Conservation (phyloP, 2,329 filamentous ascomycete genomes). For the Didymella pinodella region DNA sequence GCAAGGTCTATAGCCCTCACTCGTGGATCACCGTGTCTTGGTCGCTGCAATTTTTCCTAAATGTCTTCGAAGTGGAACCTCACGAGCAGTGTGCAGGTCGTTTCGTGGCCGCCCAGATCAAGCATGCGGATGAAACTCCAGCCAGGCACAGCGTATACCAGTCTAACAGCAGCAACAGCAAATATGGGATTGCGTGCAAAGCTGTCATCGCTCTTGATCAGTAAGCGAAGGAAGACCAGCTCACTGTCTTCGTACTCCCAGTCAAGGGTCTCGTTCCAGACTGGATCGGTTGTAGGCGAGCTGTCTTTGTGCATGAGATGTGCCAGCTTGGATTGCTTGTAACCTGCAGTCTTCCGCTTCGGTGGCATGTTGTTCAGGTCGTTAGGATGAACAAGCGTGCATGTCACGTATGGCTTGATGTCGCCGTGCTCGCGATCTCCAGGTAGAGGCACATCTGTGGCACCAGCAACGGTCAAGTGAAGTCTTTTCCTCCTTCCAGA, state of each 20-base stretch:
- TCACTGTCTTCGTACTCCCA: slow-evolving; percentile 75
- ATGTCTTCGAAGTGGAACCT: slow-evolving; percentile 62
- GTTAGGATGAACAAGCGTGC: slow-evolving; percentile 67
- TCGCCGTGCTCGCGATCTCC: slow-evolving; percentile 56
- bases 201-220: slow-evolving; percentile 72
- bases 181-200: slow-evolving; percentile 70
- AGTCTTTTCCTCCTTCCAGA: slow-evolving; percentile 60
- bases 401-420: slow-evolving; percentile 71
- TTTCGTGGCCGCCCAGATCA: slow-evolving; percentile 70
- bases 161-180: slow-evolving; percentile 66
- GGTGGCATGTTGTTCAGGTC: slow-evolving; percentile 57
- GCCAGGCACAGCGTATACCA: slow-evolving; percentile 63
- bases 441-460: slow-evolving; percentile 67
- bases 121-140: slow-evolving; percentile 73
- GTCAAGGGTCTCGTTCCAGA: slow-evolving; percentile 72
- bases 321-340: slow-evolving; percentile 66
- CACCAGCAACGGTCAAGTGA: slow-evolving; percentile 67
- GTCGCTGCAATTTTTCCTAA: slow-evolving; percentile 3
- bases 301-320: slow-evolving; percentile 66
- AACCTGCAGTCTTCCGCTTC: slow-evolving; percentile 69
- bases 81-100: slow-evolving; percentile 67
- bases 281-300: slow-evolving; percentile 65
- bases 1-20: neutral
- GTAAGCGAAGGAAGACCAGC: slow-evolving; percentile 68
- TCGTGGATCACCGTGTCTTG: neutral